Percentiles rank a stretch among this genome's conserved stretches.
Evolutionary conservation across 2,329 filamentous ascomycete genomes (phyloP).

Genomic region (Cladophialophora exuberans): DNA sequence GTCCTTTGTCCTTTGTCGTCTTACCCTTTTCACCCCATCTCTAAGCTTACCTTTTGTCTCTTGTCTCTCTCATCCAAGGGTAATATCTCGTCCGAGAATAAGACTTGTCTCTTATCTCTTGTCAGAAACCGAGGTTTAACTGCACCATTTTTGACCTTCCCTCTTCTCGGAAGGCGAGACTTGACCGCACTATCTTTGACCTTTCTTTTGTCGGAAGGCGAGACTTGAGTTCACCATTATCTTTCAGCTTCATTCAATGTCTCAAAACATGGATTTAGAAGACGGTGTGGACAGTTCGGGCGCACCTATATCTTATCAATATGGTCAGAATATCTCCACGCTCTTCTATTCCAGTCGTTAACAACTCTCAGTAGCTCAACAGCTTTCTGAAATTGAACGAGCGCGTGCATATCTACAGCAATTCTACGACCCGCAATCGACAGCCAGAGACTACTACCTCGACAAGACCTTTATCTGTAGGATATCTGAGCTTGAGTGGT

Average conservation of each 20-base stretch:
- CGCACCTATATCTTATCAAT: slow-evolving; percentile 2
- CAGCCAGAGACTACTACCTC: slow-evolving; percentile 5
- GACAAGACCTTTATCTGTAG: slow-evolving; percentile 7
- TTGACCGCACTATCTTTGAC: neutral
- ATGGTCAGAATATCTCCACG: slow-evolving; percentile 8
- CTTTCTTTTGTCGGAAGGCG: slow-evolving; percentile 4
- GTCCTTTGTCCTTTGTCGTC: neutral
- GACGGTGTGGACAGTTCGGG: neutral
- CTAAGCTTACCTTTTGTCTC: neutral
- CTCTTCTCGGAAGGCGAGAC: slow-evolving; percentile 5
- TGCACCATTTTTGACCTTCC: neutral
- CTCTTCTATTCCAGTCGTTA: slow-evolving; percentile 7
- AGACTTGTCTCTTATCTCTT: no score
- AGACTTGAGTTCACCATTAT: slow-evolving; percentile 12
- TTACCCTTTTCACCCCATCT: slow-evolving; percentile 3
- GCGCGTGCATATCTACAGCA: slow-evolving; percentile 14
- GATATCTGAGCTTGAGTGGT: slow-evolving; percentile 12
- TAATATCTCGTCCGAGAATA: neutral
- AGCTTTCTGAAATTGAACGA: slow-evolving; percentile 9
- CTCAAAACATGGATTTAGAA: slow-evolving; percentile 15
- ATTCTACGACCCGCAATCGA: slow-evolving; percentile 6
- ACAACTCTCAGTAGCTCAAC: slow-evolving; percentile 13
- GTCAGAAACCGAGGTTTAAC: neutral
- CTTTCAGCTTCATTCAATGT: slow-evolving; percentile 12
- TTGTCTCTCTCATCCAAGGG: neutral